Evolutionary conservation across 805 yeast species (phyloP).

Genomic region (Cyberlindnera maritima): DNA sequence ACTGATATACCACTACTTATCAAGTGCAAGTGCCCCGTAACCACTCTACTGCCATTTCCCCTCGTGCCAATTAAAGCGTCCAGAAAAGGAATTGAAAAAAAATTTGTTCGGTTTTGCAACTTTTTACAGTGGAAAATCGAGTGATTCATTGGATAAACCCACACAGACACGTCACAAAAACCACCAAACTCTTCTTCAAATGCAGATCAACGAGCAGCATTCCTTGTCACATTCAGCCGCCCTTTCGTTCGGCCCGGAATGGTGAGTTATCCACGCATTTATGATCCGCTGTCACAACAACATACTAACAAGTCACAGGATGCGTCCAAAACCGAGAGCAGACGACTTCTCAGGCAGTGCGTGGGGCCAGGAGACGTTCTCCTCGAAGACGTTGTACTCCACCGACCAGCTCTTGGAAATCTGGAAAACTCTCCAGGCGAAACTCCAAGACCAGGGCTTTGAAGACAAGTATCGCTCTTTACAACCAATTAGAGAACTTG

Average conservation of each 20-base stretch:
- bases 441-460: conserved; percentile 28
- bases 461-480: conserved; percentile 33
- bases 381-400: conserved; percentile 33
- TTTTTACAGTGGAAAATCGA: too few species aligned
- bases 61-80: not conserved
- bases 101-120: too few species aligned
- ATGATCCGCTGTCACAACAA: not conserved
- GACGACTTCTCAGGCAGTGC: not conserved
- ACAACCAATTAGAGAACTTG: conserved; percentile 25
- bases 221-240: conserved; percentile 6
- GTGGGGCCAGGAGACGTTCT: conserved; percentile 4
- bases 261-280: conserved; percentile 8
- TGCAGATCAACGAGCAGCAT: conserved; percentile 12
- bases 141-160: too few species aligned
- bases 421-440: conserved; percentile 40
- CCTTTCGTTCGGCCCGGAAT: conserved; percentile 16
- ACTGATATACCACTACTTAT: not conserved
- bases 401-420: conserved; percentile 52
- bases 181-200: too few species aligned
- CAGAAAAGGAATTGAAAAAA: too few species aligned
- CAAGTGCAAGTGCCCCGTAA: not conserved
- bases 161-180: too few species aligned
- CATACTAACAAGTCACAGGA: conserved; percentile 21
- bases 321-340: conserved; percentile 31
- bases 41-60: conserved; percentile 1